Base-by-base conservation (phyloP, 2,329 filamentous ascomycete genomes). In the Cryoendolithus antarcticus region DNA sequence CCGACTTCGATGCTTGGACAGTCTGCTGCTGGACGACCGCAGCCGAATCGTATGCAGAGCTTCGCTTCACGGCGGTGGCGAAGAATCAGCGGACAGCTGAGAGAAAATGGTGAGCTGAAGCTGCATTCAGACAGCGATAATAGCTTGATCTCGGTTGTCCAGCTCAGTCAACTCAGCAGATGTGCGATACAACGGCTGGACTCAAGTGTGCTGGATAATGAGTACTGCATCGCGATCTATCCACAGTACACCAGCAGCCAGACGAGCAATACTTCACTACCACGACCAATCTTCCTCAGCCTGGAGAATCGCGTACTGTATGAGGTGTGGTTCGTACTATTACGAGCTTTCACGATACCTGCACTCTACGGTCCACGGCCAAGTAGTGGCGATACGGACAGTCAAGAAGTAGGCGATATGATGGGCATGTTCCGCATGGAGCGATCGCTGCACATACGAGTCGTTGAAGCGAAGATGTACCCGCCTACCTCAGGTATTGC, bases 181-280 rank as follows among this genome's bases (percentile, higher is more conserved):
- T 91, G 82, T 58, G 86, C 89, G 6, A 80, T 98, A 38, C 91
- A 98, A 59, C 77, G 88, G 50, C 69, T 98, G 37, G 86, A 96
- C 59, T 77, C 78, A 38, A 93, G 88, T 4, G 89, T 98, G 6
- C 63, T 98, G 32, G 86, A 93, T 47, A 84, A 91, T 58, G 86
- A 95, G 43, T 91, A 84, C 56, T 96, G 88, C 64, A 83, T 98
- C 46, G 88, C 85, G 38, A 89, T 98, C 34, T 95, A 95, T 55
- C 89, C 91, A 10, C 88, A 89, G 46, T 96, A 98, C 61, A 79
- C 85, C 1, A 72, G 82, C 7, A 77, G 76, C 13, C 74, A 84
- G 1, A 81, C 76, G 2, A 74, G 81, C 11, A 53, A 43, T 13
- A 69, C 89, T 40, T 81, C 82, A 5, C 74, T 89, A 21, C 79